Percentiles rank a stretch among this genome's conserved stretches.
These are phyloP conservation scores for Biscogniauxia mediterranea DNA, from an alignment of 2,329 filamentous ascomycete genomes.

Conservation along the genomic window DNA sequence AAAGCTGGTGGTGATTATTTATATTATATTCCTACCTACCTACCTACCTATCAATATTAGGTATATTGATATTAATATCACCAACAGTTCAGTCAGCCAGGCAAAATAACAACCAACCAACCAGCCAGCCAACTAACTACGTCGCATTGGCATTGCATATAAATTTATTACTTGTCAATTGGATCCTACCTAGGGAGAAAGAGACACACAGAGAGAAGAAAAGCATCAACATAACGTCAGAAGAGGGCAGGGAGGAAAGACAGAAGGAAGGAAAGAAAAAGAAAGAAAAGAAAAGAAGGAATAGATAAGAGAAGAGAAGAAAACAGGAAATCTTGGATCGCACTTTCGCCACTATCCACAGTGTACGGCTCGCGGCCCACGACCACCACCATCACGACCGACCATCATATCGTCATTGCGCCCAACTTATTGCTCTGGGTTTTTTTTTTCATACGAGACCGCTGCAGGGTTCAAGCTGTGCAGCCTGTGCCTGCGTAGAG, in stretches of 20 bases:
- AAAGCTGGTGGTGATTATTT: not conserved
- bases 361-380: not conserved
- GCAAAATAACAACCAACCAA: not conserved
- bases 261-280: too few species aligned
- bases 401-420: conserved; percentile 1
- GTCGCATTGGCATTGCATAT: too few species aligned
- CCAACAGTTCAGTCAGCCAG: not conserved
- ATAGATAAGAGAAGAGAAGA: not conserved
- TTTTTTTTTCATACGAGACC: conserved; percentile 8
- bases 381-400: too few species aligned
- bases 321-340: not conserved
- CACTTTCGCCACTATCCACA: not conserved
- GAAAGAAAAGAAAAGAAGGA: too few species aligned
- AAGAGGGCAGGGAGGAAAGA: not conserved
- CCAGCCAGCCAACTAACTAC: too few species aligned
- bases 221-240: not conserved
- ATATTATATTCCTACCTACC: too few species aligned
- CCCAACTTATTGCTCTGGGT: conserved; percentile 6
- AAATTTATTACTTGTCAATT: too few species aligned
- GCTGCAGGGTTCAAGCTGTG: not conserved
- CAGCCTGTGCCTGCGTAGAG: not conserved
- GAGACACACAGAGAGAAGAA: too few species aligned
- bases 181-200: too few species aligned
- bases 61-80: not conserved
- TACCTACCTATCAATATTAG: too few species aligned